These are phyloP conservation scores for Cucumis hystrix DNA, from an alignment of 306 rosid genomes.

Conservation along the genomic window DNA sequence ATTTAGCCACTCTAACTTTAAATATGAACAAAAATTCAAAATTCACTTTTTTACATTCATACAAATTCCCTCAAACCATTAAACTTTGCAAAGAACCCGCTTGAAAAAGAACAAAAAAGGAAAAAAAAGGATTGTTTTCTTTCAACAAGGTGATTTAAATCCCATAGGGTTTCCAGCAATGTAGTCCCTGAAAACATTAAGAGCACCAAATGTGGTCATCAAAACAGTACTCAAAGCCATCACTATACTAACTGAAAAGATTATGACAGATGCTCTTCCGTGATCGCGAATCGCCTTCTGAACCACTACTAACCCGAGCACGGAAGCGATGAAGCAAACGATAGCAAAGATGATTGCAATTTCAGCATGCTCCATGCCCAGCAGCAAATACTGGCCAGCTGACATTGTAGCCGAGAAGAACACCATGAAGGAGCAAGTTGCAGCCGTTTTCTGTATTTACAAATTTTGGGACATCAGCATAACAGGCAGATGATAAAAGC, in stretches of 20 bases:
- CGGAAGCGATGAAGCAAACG: slow-evolving; percentile 57
- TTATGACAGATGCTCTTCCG: slow-evolving; percentile 76
- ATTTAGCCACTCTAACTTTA: not conserved
- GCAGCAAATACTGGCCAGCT: slow-evolving; percentile 51
- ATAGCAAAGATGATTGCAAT: slow-evolving; percentile 36
- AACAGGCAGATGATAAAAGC: not conserved
- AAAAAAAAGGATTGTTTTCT: not conserved
- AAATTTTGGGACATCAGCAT: not conserved
- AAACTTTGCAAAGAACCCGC: not conserved
- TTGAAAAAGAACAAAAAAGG: not conserved
- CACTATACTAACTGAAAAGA: slow-evolving; percentile 59
- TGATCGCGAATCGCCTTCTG: slow-evolving; percentile 43
- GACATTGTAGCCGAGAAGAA: slow-evolving; percentile 88
- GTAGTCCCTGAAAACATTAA: slow-evolving; percentile 45
- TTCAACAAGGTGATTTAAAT: slow-evolving; percentile 58
- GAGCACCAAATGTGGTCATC: slow-evolving; percentile 71
- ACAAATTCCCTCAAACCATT: not conserved
- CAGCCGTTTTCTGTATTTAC: slow-evolving; percentile 51
- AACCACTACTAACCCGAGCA: slow-evolving; percentile 54
- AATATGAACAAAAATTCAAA: not conserved
- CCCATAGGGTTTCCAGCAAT: slow-evolving; percentile 64
- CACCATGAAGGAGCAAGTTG: slow-evolving; percentile 90
- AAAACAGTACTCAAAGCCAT: slow-evolving; percentile 63
- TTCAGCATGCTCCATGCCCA: slow-evolving; percentile 62
- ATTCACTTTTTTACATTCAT: not conserved